Evolutionary conservation across 257 asterid species (phyloP).

Genomic region (Ehretia macrophylla): DNA sequence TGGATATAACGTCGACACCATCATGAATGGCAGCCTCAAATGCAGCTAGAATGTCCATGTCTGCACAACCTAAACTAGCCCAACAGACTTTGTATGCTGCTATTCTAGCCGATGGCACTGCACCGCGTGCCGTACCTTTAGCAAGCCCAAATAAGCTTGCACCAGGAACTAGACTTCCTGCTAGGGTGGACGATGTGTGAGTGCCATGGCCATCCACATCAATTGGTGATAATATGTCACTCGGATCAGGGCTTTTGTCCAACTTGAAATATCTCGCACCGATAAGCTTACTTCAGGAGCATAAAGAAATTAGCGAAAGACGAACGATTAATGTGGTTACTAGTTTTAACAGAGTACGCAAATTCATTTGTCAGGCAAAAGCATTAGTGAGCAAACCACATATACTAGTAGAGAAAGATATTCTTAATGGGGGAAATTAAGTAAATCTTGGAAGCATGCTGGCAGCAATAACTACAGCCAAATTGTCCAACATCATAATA

Average conservation of each 20-base stretch:
- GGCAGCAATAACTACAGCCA: too few species aligned
- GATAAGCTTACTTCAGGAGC: slow-evolving; percentile 66
- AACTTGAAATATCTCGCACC: slow-evolving; percentile 92
- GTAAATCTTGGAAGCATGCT: too few species aligned
- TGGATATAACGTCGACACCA: slow-evolving; percentile 83
- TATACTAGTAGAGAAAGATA: too few species aligned
- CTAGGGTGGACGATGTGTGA: slow-evolving; percentile 87
- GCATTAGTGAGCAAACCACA: too few species aligned
- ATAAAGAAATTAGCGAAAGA: neutral
- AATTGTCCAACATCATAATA: too few species aligned
- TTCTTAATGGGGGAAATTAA: too few species aligned
- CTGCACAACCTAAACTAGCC: slow-evolving; percentile 62
- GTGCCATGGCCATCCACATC: slow-evolving; percentile 92
- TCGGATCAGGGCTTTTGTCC: slow-evolving; percentile 43
- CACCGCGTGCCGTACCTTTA: slow-evolving; percentile 84
- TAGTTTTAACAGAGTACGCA: too few species aligned
- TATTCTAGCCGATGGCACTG: slow-evolving; percentile 82
- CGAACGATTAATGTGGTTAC: neutral
- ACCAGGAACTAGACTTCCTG: slow-evolving; percentile 54
- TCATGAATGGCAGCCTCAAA: slow-evolving; percentile 83
- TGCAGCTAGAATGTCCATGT: slow-evolving; percentile 86
- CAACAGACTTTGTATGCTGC: slow-evolving; percentile 92
- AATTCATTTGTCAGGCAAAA: too few species aligned
- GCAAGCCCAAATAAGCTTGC: slow-evolving; percentile 78
- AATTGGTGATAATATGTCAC: slow-evolving; percentile 64